Percentiles rank a stretch among this genome's conserved stretches.
phyloP scores from a whole-genome alignment of 768 basidiomycete species.

The Podaxis sp. region DNA sequence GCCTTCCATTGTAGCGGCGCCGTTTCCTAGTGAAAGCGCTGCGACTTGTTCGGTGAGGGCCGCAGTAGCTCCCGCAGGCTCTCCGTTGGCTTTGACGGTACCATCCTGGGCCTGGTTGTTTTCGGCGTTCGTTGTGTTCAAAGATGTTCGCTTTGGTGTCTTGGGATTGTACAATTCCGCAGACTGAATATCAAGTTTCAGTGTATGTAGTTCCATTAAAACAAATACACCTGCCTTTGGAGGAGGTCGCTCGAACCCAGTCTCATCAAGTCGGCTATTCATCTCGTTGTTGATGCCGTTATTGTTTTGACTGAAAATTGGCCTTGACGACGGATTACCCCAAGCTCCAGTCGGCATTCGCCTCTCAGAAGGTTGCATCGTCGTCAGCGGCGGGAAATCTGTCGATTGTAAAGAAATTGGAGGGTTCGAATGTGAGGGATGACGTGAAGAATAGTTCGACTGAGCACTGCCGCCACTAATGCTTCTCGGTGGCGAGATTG shows the following conservation, averaged over 20 bases:
- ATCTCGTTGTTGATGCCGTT: constrained; percentile 23
- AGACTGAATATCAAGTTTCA: constrained; percentile 19
- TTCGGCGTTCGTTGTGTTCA: constrained; percentile 22
- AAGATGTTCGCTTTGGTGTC: constrained; percentile 24
- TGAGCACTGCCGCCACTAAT: constrained; percentile 36
- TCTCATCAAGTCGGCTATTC: constrained; percentile 40
- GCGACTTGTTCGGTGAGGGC: constrained; percentile 34
- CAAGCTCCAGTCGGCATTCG: constrained; percentile 65
- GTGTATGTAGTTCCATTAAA: background rate
- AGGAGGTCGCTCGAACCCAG: constrained; percentile 45
- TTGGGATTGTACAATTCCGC: constrained; percentile 38
- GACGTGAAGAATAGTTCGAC: constrained; percentile 24
- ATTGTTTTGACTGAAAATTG: constrained; percentile 45
- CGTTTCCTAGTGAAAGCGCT: constrained; percentile 31
- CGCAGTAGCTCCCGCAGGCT: constrained; percentile 33
- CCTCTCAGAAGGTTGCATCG: constrained; percentile 47
- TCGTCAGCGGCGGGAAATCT: constrained; percentile 72
- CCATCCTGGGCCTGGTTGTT: constrained; percentile 25
- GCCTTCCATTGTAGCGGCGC: background rate
- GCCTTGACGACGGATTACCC: constrained; percentile 56
- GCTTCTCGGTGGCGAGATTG: constrained; percentile 38
- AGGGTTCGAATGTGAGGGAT: constrained; percentile 33
- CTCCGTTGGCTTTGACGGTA: constrained; percentile 14
- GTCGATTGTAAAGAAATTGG: constrained; percentile 49
- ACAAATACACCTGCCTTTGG: constrained; percentile 36